phyloP scores from a whole-genome alignment of 257 asterid genomes.

The Linaria vulgaris region DNA sequence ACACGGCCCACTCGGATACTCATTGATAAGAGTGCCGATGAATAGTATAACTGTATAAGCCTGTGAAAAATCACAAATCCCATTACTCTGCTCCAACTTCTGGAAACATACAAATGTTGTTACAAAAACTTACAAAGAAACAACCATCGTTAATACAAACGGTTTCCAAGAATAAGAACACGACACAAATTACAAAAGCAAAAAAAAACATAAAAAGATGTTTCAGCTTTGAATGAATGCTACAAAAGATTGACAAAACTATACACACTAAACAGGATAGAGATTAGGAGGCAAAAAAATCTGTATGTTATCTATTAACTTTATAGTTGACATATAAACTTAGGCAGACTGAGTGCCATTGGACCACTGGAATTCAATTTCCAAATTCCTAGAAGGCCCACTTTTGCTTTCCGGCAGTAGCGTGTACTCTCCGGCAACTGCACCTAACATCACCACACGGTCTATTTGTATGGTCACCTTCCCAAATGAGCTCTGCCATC shows the following conservation, averaged over 20 bases:
- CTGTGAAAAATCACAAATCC: no score
- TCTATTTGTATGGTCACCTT: constrained; percentile 97
- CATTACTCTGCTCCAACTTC: no score
- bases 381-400: constrained; percentile 88
- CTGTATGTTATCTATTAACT: constrained; percentile 18
- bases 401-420: constrained; percentile 89
- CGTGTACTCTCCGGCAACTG: constrained; percentile 94
- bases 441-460: constrained; percentile 97
- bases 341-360: constrained; percentile 25
- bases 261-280: constrained; percentile 36
- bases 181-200: constrained; percentile 40
- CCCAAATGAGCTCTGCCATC: constrained; percentile 85
- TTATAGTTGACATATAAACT: neutral
- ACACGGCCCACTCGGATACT: no score
- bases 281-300: constrained; percentile 15
- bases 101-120: no score
- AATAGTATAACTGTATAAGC: no score
- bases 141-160: constrained; percentile 8
- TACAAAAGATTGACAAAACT: constrained; percentile 27
- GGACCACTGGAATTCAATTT: constrained; percentile 96
- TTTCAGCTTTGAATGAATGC: constrained; percentile 20
- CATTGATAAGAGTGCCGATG: no score
- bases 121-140: neutral
- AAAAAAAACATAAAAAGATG: constrained; percentile 31
- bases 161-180: constrained; percentile 13